Evolutionary conservation across 257 asterid species (phyloP), one percentile per base, ranked within the genome.

Genomic region (Cordia subcordata): DNA sequence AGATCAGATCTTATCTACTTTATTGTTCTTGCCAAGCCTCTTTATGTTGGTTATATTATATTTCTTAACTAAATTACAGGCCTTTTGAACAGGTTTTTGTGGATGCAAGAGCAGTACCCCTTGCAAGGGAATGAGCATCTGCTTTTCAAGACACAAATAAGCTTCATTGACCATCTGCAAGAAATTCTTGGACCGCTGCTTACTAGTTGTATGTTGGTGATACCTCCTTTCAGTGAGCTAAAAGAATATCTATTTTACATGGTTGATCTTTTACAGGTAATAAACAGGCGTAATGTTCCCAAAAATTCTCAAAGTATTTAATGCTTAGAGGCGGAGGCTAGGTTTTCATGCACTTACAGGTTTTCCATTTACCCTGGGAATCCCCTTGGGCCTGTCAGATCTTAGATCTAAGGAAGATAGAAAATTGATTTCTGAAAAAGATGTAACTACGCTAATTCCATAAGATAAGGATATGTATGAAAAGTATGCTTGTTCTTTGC

Each of bases 141-240:
- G 58, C 64, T 92, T 71, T 86, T 88, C 78, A 92, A 92, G 82
- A 84, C 96, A 76, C 69, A 94, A 49, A 82, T 85, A 74, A 84
- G 98, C 84, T 92, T 92, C 78, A 75, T 86, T 63, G 96, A 92
- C 81, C 96, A 92, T 66, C 42, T 92, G 77, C 96, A 85, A 76
- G 98, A 92, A 80, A 82, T 92, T 72, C 92, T 92, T 20, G 95
- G 92, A 69, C 82, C 94, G 51, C 22, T 88, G 60, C 88, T 92
- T 62, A 70, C 95, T 55, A 63, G 75, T 53, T 76, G 85, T 72
- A 84, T 92, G 53, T 74, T 92, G 86, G 88, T 88, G 83, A 71
- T 86, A 79, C 96, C 96, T 75, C 95, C 98, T 68, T 79, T 77
- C 88, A 85, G 55, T 72, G 82, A 65, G 84, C 85, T 92, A 61